Percentiles rank a stretch among this genome's conserved stretches.
phyloP scores from a whole-genome alignment of 2,329 filamentous ascomycete genomes.

The Verticillium longisporum region DNA sequence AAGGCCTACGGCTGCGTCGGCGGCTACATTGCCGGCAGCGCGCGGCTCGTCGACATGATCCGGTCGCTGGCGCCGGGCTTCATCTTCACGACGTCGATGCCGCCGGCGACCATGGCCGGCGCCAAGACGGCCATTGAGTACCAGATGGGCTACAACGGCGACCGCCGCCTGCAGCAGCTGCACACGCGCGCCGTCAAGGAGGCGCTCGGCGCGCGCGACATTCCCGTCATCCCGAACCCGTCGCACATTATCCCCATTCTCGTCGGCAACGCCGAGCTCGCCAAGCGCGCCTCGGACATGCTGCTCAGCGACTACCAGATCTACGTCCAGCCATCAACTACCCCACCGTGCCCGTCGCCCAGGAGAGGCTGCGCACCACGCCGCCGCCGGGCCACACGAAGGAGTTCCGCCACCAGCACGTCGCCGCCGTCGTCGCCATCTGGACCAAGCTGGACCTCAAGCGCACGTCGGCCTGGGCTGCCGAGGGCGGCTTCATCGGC shows the following conservation, averaged over 20 bases:
- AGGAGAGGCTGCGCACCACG: slow-evolving; percentile 92
- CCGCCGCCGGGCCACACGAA: slow-evolving; percentile 88
- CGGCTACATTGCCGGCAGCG: slow-evolving; percentile 90
- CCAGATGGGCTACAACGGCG: slow-evolving; percentile 76
- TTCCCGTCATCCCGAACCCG: slow-evolving; percentile 96
- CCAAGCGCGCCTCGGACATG: slow-evolving; percentile 87
- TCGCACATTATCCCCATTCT: slow-evolving; percentile 93
- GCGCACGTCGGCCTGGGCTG: slow-evolving; percentile 87
- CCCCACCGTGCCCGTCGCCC: slow-evolving; percentile 94
- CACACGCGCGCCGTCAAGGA: slow-evolving; percentile 95
- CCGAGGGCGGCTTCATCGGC: slow-evolving; percentile 87
- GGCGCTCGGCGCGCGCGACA: slow-evolving; percentile 68
- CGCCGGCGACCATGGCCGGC: slow-evolving; percentile 94
- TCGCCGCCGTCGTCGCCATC: slow-evolving; percentile 76
- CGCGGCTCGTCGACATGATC: slow-evolving; percentile 83
- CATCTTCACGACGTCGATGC: slow-evolving; percentile 97
- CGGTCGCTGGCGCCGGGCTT: slow-evolving; percentile 94
- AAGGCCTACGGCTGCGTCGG: slow-evolving; percentile 98
- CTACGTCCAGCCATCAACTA: slow-evolving; percentile 99
- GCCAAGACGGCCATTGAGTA: slow-evolving; percentile 90
- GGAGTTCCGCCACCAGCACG: slow-evolving; percentile 78
- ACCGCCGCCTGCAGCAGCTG: slow-evolving; percentile 87
- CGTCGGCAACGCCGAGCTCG: slow-evolving; percentile 88
- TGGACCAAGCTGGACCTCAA: slow-evolving; percentile 87
- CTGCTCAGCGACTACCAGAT: slow-evolving; percentile 85